Percentiles rank a stretch among this genome's conserved stretches.
Evolutionary conservation across 2,329 filamentous ascomycete species (phyloP).

Genomic region (Bipolaris bicolor): DNA sequence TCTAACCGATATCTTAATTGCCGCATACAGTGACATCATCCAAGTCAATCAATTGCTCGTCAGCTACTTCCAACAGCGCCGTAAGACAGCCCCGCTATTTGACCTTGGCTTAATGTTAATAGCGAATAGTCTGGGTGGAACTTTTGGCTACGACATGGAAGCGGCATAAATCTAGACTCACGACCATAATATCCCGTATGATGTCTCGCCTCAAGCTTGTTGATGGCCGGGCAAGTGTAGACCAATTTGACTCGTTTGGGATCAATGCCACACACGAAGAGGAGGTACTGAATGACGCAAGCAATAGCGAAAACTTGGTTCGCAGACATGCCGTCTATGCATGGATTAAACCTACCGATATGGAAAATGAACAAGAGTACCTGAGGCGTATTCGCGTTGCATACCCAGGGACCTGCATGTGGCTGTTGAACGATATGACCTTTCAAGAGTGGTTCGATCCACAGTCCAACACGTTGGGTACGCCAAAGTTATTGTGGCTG

Average conservation of each 20-base stretch:
- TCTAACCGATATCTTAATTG: slow-evolving; percentile 1
- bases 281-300: not conserved
- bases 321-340: slow-evolving; percentile 9
- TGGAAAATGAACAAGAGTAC: slow-evolving; percentile 19
- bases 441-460: slow-evolving; percentile 28
- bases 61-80: slow-evolving; percentile 17
- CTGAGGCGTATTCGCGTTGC: slow-evolving; percentile 6
- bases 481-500: slow-evolving; percentile 46
- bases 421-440: slow-evolving; percentile 19
- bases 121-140: slow-evolving; percentile 30
- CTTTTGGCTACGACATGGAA: slow-evolving; percentile 35
- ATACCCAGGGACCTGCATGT: slow-evolving; percentile 14
- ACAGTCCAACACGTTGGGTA: not conserved
- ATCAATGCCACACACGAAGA: not conserved
- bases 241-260: slow-evolving; percentile 22
- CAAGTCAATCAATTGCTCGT: slow-evolving; percentile 19
- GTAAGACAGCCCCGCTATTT: slow-evolving; percentile 1
- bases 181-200: slow-evolving; percentile 26
- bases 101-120: not conserved
- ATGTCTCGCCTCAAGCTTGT: slow-evolving; percentile 23
- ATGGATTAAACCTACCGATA: slow-evolving; percentile 20
- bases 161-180: slow-evolving; percentile 23
- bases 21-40: slow-evolving; percentile 13
- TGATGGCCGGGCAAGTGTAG: slow-evolving; percentile 19
- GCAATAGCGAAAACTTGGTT: slow-evolving; percentile 12